Evolutionary conservation across 768 basidiomycete genomes (phyloP).

Genomic region (Hypsizygus marmoreus): DNA sequence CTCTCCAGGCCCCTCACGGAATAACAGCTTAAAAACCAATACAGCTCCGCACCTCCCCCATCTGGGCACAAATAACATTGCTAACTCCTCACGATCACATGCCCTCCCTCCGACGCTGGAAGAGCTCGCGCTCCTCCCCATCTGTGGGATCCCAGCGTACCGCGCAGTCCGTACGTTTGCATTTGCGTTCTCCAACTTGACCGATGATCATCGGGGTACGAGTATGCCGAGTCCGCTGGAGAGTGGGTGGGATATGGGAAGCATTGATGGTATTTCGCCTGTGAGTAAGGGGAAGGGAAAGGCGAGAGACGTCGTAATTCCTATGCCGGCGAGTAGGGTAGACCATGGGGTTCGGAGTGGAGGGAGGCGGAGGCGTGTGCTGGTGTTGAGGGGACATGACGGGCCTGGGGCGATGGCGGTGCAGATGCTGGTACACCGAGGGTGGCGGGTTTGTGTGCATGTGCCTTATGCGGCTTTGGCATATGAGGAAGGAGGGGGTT

Average conservation of each 20-base stretch:
- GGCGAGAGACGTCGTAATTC: too few species aligned
- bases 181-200: slow-evolving; percentile 37
- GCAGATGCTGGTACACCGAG: slow-evolving; percentile 71
- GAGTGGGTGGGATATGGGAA: slow-evolving; percentile 6
- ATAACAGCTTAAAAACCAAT: neutral
- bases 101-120: slow-evolving; percentile 46
- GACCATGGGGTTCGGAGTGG: slow-evolving; percentile 16
- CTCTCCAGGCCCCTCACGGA: slow-evolving; percentile 11
- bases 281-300: slow-evolving; percentile 12
- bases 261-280: slow-evolving; percentile 6
- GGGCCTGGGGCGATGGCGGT: slow-evolving; percentile 75
- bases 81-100: neutral
- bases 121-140: slow-evolving; percentile 79
- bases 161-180: slow-evolving; percentile 75
- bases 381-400: slow-evolving; percentile 76
- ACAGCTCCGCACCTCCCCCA: neutral
- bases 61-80: neutral
- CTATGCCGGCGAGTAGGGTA: too few species aligned
- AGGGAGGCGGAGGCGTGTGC: slow-evolving; percentile 34
- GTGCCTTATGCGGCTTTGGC: slow-evolving; percentile 31
- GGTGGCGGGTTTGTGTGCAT: slow-evolving; percentile 79
- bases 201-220: slow-evolving; percentile 6
- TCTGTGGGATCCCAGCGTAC: slow-evolving; percentile 80
- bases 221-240: slow-evolving; percentile 2
- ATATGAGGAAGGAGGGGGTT: slow-evolving; percentile 12